A percentile compares a stretch with the other conserved stretches of the same genome.
phyloP scores from a whole-genome alignment of 805 yeast genomes.

The Ogataea ramenticola region DNA sequence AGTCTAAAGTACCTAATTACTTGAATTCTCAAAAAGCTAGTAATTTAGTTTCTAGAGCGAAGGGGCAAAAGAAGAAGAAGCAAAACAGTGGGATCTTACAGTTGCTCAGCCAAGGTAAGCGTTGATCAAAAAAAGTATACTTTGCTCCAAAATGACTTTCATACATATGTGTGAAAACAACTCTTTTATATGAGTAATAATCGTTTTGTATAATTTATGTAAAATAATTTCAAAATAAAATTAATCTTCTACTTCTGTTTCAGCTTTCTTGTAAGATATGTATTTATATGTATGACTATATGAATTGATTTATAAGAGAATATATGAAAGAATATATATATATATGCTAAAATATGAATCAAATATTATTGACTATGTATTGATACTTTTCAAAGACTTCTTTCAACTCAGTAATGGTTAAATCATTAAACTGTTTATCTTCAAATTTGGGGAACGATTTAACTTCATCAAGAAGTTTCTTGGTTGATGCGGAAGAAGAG shows the following conservation, averaged over 20 bases:
- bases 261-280: too few species aligned
- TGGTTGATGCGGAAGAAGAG: neutral
- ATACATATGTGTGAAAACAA: too few species aligned
- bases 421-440: slow-evolving; percentile 19
- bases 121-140: too few species aligned
- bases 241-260: too few species aligned
- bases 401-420: slow-evolving; percentile 20
- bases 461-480: neutral
- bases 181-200: too few species aligned
- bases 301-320: too few species aligned
- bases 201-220: too few species aligned
- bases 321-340: too few species aligned
- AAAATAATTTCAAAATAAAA: too few species aligned
- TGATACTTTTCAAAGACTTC: slow-evolving; percentile 23
- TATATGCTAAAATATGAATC: neutral
- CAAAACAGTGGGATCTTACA: neutral
- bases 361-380: slow-evolving; percentile 11
- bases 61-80: slow-evolving; percentile 26
- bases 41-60: slow-evolving; percentile 30
- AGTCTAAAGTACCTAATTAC: slow-evolving; percentile 20
- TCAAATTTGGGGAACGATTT: slow-evolving; percentile 13
- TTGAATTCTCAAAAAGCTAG: slow-evolving; percentile 39
- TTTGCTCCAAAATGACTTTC: too few species aligned
- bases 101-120: neutral
- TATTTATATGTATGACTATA: too few species aligned